phyloP scores from a whole-genome alignment of 164 flowering plant genomes.

The Aristolochia contorta region DNA sequence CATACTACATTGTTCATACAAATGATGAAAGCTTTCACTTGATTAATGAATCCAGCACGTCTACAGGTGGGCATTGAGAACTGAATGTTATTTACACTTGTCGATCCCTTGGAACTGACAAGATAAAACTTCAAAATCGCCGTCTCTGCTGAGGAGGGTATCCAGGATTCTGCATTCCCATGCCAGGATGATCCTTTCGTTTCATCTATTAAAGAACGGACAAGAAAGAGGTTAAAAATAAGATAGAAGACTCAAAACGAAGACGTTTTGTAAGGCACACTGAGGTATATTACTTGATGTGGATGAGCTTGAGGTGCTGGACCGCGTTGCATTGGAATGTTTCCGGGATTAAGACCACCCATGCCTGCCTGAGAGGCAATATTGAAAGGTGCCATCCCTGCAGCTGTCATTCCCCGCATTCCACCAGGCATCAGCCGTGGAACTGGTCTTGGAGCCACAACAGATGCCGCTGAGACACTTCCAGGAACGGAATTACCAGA shows the following conservation, averaged over 20 bases:
- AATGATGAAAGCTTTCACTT: no score
- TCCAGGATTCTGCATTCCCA: constrained; percentile 60
- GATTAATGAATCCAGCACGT: no score
- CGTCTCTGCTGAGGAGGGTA: constrained; percentile 75
- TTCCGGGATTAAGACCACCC: constrained; percentile 77
- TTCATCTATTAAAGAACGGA: constrained; percentile 38
- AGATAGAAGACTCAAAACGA: not conserved
- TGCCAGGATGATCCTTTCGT: constrained; percentile 70
- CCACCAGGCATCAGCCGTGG: constrained; percentile 62
- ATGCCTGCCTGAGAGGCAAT: constrained; percentile 76
- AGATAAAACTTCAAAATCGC: constrained; percentile 43
- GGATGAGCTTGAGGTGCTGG: constrained; percentile 63
- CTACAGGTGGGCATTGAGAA: no score
- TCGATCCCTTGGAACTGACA: no score
- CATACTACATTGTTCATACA: no score
- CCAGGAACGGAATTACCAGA: constrained; percentile 65
- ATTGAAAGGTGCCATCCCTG: constrained; percentile 64
- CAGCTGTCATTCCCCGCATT: constrained; percentile 78
- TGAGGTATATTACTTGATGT: constrained; percentile 57
- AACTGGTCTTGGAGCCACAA: constrained; percentile 42
- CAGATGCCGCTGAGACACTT: constrained; percentile 50
- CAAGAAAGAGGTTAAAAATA: constrained; percentile 3
- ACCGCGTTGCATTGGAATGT: constrained; percentile 77
- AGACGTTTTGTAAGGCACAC: no score
- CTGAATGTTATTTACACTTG: no score